These are phyloP conservation scores for Rhizophlyctis rosea DNA, from an alignment of 192 early-diverging fungal species.

Conservation along the genomic window DNA sequence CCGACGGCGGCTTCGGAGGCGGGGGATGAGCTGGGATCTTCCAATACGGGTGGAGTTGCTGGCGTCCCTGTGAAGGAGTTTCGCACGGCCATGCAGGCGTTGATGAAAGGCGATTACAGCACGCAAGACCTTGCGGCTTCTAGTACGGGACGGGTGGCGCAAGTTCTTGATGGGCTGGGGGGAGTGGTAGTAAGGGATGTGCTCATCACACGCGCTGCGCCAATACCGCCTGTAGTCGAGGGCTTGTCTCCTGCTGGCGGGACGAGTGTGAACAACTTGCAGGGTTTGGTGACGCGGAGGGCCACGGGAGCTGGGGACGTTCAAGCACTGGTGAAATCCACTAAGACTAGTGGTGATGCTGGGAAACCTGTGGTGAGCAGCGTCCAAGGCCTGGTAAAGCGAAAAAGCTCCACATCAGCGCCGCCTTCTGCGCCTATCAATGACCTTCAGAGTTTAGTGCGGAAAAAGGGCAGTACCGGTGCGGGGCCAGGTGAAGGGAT, in stretches of 20 bases:
- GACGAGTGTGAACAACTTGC: constrained; percentile 23
- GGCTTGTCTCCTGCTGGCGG: not conserved
- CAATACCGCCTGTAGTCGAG: not conserved
- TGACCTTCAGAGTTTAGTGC: not conserved
- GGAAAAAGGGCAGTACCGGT: not conserved
- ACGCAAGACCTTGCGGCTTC: too few species aligned
- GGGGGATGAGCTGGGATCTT: not conserved
- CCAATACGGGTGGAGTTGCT: not conserved
- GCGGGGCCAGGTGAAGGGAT: not conserved
- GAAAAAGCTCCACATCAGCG: not conserved
- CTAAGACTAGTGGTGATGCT: too few species aligned
- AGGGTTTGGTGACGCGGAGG: constrained; percentile 21
- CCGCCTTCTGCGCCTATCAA: not conserved
- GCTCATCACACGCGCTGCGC: not conserved
- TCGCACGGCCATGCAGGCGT: not conserved
- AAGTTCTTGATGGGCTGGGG: not conserved
- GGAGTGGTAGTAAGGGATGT: not conserved
- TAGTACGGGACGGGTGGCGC: not conserved
- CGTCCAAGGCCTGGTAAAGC: constrained; percentile 3
- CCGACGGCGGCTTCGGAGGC: not conserved
- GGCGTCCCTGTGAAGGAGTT: not conserved
- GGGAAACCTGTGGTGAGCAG: not conserved
- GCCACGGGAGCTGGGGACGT: not conserved
- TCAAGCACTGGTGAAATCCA: not conserved
- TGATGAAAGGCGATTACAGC: not conserved